Percentiles rank a stretch among this genome's conserved stretches.
Evolutionary conservation across 2,329 filamentous ascomycete genomes (phyloP).

Genomic region (Volutella citrinella): DNA sequence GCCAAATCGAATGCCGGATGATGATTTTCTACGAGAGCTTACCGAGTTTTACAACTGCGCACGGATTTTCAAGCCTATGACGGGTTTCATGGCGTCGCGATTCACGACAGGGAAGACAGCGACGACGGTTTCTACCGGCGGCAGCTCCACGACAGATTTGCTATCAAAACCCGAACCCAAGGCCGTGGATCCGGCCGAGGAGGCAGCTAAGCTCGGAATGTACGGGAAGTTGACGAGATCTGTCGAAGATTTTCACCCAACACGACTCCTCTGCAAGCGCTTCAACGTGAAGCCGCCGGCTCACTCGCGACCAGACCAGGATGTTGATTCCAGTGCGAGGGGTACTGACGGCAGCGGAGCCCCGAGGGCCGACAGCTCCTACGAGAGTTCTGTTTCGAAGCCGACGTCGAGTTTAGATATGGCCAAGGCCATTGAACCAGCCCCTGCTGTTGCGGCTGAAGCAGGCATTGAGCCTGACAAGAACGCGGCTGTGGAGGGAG

Average conservation of each 20-base stretch:
- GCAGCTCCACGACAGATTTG: conserved; percentile 17
- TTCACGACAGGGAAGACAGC: conserved; percentile 72
- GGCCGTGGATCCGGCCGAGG: conserved; percentile 68
- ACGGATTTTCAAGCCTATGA: conserved; percentile 84
- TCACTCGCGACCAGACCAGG: conserved; percentile 57
- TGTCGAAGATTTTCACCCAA: conserved; percentile 70
- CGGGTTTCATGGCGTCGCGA: conserved; percentile 86
- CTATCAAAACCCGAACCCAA: conserved; percentile 33
- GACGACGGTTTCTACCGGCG: conserved; percentile 24
- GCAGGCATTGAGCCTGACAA: conserved; percentile 62
- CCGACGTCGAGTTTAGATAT: too few species aligned
- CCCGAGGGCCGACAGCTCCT: conserved; percentile 14
- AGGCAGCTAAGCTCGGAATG: conserved; percentile 88
- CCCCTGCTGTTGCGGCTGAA: conserved; percentile 26
- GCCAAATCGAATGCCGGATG: conserved; percentile 45
- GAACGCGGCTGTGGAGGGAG: conserved; percentile 66
- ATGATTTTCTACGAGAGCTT: conserved; percentile 80
- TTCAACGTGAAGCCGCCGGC: conserved; percentile 82
- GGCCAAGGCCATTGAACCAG: too few species aligned
- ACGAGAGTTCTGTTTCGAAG: conserved; percentile 1
- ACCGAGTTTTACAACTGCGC: conserved; percentile 67
- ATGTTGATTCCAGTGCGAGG: conserved; percentile 15
- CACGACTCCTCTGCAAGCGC: conserved; percentile 84
- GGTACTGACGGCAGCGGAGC: conserved; percentile 6
- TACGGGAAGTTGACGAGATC: conserved; percentile 84